Base-by-base conservation (phyloP, 1,139 yeast genomes). In the Geotrichum citri-aurantii region DNA sequence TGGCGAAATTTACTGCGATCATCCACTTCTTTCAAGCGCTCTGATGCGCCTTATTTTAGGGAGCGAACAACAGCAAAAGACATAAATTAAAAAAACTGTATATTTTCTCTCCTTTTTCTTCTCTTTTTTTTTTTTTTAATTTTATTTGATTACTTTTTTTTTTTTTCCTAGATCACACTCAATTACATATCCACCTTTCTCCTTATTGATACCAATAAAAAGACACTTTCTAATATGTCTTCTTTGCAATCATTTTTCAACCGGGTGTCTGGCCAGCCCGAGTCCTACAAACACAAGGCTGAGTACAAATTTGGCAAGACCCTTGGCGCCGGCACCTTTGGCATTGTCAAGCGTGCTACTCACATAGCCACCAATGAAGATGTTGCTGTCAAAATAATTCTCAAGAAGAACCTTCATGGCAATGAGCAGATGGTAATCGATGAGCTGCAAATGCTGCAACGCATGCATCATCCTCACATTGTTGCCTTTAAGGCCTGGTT, bases 281-380 rank as follows among this genome's bases (percentile, higher is more conserved):
- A 78, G 14, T 81, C 88, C 14, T 86, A 86, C 68, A 70, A 78
- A 33, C 79, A 86, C 64, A 89, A 88, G 71, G 71, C 78, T 50
- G 78, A 80, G 62, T 89, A 87, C 68, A 79, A 82, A 3, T 86
- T 89, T 70, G 95, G 95, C 10, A 81, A 81, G 64, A 87, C 95
- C 0, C 75, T 91, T 19, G 97, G 97, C 6, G 96, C 96, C 0
- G 97, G 97, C 2, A 83, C 95, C 1, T 91, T 88, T 75, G 97
- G 97, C 40, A 86, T 89, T 23, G 97, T 91, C 3, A 79, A 95
- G 65, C 82, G 83, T 65, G 97, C 96, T 1, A 76, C 84, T 53
- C 80, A 81, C 65, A 74, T 76, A 60, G 72, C 73, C 26, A 82
- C 85, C 6, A 77, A 79, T 51, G 90, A 87, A 65, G 84, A 87